Base-by-base conservation (phyloP, 1,139 yeast genomes). In the Yamadazyma sp. region DNA sequence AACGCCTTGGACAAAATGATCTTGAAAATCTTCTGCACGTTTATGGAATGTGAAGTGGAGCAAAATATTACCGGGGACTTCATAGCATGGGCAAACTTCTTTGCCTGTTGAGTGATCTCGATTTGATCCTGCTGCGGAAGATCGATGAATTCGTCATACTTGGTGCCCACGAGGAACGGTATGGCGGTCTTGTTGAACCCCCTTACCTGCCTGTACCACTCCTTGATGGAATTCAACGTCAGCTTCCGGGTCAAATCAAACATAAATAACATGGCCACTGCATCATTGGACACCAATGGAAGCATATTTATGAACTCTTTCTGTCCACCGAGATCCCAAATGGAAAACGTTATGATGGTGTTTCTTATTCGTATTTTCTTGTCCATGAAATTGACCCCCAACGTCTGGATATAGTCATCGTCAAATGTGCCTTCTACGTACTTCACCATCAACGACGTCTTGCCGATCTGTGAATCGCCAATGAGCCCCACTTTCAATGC, bases 391-490 rank as follows among this genome's bases (percentile, higher is more conserved):
- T 92, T 92, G 43, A 94, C 98, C 5, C 99, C 98, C 37, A 88
- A 61, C 0, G 98, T 92, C 63, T 89, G 97, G 40, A 91, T 88
- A 55, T 92, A 92, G 50, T 83, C 92, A 55, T 89, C 95, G 56
- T 89, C 96, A 58, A 87, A 92, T 32, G 88, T 80, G 38, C 95
- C 95, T 57, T 92, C 97, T 16, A 92, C 98, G 56, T 92, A 92
- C 57, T 92, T 91, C 24, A 91, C 96, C 98, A 92, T 92, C 42
- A 92, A 66, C 8, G 98, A 88, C 0, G 99, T 92, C 57, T 92
- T 92, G 5, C 99, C 99, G n/a, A 92, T 92, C 55, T 89, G 96
- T 1, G 97, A 95, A 60, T 94, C 98, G 8, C 99, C 99, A 39
- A 92, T 83, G 40, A 92, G 77, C 7, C 98, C 98, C 17, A 92